phyloP scores from a whole-genome alignment of 2,329 filamentous ascomycete genomes.

The Trichoderma hamatum region DNA sequence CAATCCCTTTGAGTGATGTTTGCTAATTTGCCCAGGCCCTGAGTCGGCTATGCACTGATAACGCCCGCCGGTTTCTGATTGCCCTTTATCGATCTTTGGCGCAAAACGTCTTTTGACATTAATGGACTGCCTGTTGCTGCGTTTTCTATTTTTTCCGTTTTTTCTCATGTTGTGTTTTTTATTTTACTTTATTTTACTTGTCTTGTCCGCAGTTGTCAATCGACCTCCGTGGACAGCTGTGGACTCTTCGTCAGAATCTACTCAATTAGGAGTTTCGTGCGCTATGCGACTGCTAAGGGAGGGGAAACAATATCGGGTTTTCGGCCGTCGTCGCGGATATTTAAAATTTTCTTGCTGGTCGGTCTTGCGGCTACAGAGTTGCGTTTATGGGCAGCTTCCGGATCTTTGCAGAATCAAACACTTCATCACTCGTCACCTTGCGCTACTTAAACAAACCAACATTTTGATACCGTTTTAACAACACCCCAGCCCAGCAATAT shows the following conservation, averaged over 20 bases:
- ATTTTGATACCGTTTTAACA: conserved; percentile 44
- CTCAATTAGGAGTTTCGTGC: conserved; percentile 43
- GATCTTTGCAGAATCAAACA: conserved; percentile 46
- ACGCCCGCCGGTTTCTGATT: conserved; percentile 12
- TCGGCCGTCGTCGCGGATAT: conserved; percentile 41
- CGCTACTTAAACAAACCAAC: conserved; percentile 36
- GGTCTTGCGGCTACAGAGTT: conserved; percentile 44
- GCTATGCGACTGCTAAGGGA: conserved; percentile 44
- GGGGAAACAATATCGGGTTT: conserved; percentile 41
- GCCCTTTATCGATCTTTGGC: conserved; percentile 19
- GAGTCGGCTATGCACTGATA: conserved; percentile 20
- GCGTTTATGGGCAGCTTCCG: conserved; percentile 45
- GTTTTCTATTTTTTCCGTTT: conserved; percentile 31
- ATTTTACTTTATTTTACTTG: conserved; percentile 25
- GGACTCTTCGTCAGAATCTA: conserved; percentile 38
- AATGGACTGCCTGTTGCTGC: conserved; percentile 36
- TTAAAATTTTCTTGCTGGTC: conserved; percentile 41
- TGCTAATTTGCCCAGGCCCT: conserved; percentile 30
- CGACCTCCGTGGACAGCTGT: conserved; percentile 37
- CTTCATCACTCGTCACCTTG: conserved; percentile 45
- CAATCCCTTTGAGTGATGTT: conserved; percentile 27
- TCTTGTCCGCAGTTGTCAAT: conserved; percentile 36
- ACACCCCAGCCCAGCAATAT: conserved; percentile 41
- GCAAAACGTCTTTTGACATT: conserved; percentile 29
- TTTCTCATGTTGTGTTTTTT: conserved; percentile 30